Conservation (phyloP, 2,329 filamentous ascomycete species). For the Nemania sp. region DNA sequence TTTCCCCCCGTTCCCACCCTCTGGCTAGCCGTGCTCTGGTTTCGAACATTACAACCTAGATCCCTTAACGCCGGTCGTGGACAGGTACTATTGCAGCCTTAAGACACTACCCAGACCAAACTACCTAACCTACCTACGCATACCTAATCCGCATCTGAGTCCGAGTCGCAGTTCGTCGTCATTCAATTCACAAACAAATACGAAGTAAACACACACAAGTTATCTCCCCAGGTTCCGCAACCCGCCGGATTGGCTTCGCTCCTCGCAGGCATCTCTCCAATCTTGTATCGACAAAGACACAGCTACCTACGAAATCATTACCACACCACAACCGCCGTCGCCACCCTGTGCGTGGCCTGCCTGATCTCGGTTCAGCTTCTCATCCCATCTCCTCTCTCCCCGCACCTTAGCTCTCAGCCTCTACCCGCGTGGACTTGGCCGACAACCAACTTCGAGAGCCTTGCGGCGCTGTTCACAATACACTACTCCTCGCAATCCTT, state of each 20-base stretch:
- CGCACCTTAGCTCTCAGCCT: no score
- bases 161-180: slow-evolving; percentile 1
- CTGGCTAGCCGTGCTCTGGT: slow-evolving; percentile 11
- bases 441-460: no score
- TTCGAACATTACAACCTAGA: not conserved
- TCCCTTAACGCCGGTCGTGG: slow-evolving; percentile 6
- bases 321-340: no score
- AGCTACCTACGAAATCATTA: no score
- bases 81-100: slow-evolving; percentile 17
- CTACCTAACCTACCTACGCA: slow-evolving; percentile 11
- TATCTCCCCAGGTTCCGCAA: slow-evolving; percentile 13
- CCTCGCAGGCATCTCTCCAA: not conserved
- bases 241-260: slow-evolving; percentile 7
- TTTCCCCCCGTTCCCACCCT: slow-evolving; percentile 8
- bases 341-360: no score
- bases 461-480: no score
- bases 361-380: no score
- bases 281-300: no score
- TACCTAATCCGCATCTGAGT: not conserved
- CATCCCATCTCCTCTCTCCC: no score
- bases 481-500: no score
- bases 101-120: not conserved
- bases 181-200: slow-evolving; percentile 8
- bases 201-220: not conserved
- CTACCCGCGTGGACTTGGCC: no score